Conservation (phyloP, 768 basidiomycete genomes). For the Infundibulicybe gibba region DNA sequence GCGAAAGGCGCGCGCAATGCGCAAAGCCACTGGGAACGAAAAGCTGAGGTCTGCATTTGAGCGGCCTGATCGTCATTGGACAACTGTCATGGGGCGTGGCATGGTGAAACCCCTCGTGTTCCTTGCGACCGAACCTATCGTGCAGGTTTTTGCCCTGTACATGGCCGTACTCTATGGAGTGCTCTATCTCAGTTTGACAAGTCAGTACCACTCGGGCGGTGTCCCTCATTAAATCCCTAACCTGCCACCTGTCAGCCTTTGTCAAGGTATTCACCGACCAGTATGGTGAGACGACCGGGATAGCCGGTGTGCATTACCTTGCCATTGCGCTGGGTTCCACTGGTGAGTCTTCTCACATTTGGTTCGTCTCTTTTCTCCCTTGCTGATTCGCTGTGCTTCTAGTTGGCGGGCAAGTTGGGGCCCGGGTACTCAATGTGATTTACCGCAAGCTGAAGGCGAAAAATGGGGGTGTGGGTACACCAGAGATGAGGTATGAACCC, state of each 20-base stretch:
- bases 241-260: conserved; percentile 33
- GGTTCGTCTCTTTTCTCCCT: conserved; percentile 6
- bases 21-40: conserved; percentile 24
- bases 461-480: conserved; percentile 49
- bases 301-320: conserved; percentile 60
- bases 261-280: conserved; percentile 45
- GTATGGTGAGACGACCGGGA: conserved; percentile 47
- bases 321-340: conserved; percentile 53
- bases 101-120: conserved; percentile 57
- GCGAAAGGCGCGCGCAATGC: conserved; percentile 30
- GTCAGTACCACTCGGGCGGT: conserved; percentile 18
- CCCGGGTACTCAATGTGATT: conserved; percentile 41
- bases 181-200: conserved; percentile 37
- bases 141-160: conserved; percentile 56
- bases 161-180: conserved; percentile 57
- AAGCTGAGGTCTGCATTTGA: conserved; percentile 40
- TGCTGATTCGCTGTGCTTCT: not conserved
- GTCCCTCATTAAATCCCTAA: conserved; percentile 2
- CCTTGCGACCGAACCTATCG: conserved; percentile 53
- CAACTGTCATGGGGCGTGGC: conserved; percentile 38
- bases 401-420: conserved; percentile 37
- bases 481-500: conserved; percentile 41
- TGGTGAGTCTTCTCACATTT: conserved; percentile 26
- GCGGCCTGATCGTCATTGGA: conserved; percentile 35
- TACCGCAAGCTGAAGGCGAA: conserved; percentile 41